Evolutionary conservation across 805 yeast genomes (phyloP), one percentile per base, ranked within the genome.

Genomic region (Pichia kluyveri): DNA sequence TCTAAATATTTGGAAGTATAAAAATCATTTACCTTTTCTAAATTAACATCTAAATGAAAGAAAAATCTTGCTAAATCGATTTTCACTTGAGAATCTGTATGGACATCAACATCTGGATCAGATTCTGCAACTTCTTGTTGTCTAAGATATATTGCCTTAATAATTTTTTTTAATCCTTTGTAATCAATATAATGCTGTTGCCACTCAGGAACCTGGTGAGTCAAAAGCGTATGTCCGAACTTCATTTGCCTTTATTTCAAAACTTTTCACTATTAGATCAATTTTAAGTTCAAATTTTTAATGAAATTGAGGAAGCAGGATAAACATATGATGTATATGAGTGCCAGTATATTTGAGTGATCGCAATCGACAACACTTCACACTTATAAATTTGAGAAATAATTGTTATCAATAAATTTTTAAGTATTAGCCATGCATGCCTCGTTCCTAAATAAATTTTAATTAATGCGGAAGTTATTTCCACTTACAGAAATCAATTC

Each of bases 141-240:
- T 42, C 69, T 69, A 5, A 54, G 54, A 32, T 72, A 76, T 26
- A 86, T 76, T 40, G 72, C 74, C 62, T 86, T 86, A 66, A 91
- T 86, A 57, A 79, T 77, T 59, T 84, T 82, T 69, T 91, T 91
- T 56, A 91, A 72, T 43, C 75, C 79, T 63, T 89, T 91, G 67
- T 91, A 91, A 67, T 87, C 85, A 73, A 91, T 77, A 60, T 91
- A 91, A 58, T 75, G 76, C 49, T 78, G 76, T 44, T 80, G 73
- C 98, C 98, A 91, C 66, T 89, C 96, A 4, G 97, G 97, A 49
- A 90, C 88, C 70, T 89, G 96, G 66, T 91, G 95, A 43, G 85
- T 72, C 32, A 80, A 68, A 55, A 86, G 72, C 30, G 87, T 83
- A 64, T 86, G 86, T 28, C 91, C 95, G 62, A 86, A 86, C 72